These are phyloP conservation scores for Ceriops decandra DNA, from an alignment of 345 rosid species.

Conservation along the genomic window DNA sequence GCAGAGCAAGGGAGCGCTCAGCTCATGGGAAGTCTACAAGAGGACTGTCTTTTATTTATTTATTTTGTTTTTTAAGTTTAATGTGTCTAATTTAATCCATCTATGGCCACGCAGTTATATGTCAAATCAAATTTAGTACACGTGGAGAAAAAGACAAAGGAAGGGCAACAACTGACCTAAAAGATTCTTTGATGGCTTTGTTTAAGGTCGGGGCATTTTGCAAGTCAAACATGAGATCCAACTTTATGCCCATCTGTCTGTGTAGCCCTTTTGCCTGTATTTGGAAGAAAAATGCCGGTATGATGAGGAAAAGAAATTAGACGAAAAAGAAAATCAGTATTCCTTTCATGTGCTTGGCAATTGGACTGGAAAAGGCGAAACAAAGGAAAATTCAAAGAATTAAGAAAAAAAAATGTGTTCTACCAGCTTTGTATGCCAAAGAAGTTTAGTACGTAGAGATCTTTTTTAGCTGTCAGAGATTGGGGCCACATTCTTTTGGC, in stretches of 20 bases:
- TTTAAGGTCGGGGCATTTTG: slow-evolving; percentile 21
- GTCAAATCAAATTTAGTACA: slow-evolving; percentile 19
- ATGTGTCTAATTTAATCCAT: slow-evolving; percentile 9
- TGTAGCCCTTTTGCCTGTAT: background rate
- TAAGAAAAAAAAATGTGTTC: too few species aligned
- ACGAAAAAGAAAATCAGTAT: too few species aligned
- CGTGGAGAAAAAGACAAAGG: slow-evolving; percentile 6
- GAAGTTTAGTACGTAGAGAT: too few species aligned
- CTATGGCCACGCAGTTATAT: slow-evolving; percentile 10
- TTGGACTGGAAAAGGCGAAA: too few species aligned
- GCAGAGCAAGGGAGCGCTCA: slow-evolving; percentile 21
- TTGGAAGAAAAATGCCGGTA: too few species aligned
- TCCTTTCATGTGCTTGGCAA: too few species aligned
- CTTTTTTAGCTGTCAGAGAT: too few species aligned
- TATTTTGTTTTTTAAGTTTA: background rate
- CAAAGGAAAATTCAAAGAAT: too few species aligned
- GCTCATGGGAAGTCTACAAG: slow-evolving; percentile 23
- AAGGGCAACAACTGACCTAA: slow-evolving; percentile 19
- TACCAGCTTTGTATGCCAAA: too few species aligned
- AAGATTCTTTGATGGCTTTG: slow-evolving; percentile 30
- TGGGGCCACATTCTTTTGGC: too few species aligned
- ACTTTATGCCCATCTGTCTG: slow-evolving; percentile 1
- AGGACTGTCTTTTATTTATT: background rate
- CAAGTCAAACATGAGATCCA: slow-evolving; percentile 25
- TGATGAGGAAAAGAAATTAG: too few species aligned